Evolutionary conservation across 441 rosid species (phyloP).

Genomic region (Metrosideros polymorpha): DNA sequence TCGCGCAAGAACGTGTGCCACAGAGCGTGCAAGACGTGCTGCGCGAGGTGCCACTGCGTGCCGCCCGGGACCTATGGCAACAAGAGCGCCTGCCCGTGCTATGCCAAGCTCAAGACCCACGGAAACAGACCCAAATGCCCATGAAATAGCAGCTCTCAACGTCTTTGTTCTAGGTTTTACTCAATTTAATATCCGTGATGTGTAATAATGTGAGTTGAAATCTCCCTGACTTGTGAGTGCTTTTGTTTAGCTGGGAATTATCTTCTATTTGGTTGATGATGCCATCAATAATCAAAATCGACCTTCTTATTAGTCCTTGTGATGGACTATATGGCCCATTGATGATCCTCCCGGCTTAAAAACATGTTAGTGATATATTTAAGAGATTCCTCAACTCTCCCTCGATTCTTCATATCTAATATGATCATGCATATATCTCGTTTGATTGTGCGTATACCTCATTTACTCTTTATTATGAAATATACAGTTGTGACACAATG

Average conservation of each 20-base stretch:
- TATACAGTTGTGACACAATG: too few species aligned
- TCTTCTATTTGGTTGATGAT: neutral
- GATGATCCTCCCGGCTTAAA: neutral
- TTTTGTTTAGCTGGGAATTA: neutral
- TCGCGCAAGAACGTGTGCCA: constrained; percentile 61
- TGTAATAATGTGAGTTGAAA: neutral
- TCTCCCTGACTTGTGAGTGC: neutral
- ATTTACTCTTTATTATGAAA: too few species aligned
- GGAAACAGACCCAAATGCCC: constrained; percentile 70
- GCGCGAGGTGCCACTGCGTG: constrained; percentile 55
- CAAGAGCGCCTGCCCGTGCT: constrained; percentile 52
- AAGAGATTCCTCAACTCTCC: neutral
- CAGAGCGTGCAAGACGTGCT: constrained; percentile 59
- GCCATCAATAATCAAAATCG: neutral
- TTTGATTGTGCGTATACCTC: neutral
- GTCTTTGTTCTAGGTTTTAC: neutral
- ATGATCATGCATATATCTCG: neutral
- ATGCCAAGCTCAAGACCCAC: constrained; percentile 51
- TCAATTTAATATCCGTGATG: neutral
- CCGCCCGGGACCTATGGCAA: constrained; percentile 71
- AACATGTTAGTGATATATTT: neutral
- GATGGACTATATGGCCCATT: neutral
- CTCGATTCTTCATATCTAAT: neutral
- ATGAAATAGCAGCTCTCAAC: neutral
- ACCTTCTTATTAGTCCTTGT: neutral